phyloP scores from a whole-genome alignment of 805 yeast genomes.

The Komagataella pastoris region DNA sequence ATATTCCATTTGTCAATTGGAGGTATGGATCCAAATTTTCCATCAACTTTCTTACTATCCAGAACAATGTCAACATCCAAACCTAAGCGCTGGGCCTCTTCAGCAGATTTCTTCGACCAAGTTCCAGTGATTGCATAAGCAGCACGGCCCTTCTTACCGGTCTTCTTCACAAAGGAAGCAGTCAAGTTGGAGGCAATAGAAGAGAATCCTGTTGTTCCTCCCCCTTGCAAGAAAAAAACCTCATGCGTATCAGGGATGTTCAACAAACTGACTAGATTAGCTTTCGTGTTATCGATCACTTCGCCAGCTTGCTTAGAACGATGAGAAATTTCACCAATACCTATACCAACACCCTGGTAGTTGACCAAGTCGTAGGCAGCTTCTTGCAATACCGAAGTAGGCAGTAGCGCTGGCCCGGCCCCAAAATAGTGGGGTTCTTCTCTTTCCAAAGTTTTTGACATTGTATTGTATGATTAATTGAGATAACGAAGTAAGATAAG shows the following conservation, averaged over 20 bases:
- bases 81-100: slow-evolving; percentile 82
- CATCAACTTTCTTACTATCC: slow-evolving; percentile 43
- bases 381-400: slow-evolving; percentile 71
- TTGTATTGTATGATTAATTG: neutral
- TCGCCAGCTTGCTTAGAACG: slow-evolving; percentile 74
- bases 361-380: slow-evolving; percentile 77
- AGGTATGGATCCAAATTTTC: slow-evolving; percentile 60
- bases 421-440: slow-evolving; percentile 79
- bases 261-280: slow-evolving; percentile 48
- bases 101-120: slow-evolving; percentile 83
- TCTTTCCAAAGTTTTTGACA: slow-evolving; percentile 31
- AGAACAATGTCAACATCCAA: slow-evolving; percentile 56
- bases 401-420: slow-evolving; percentile 97
- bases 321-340: slow-evolving; percentile 94
- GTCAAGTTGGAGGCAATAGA: slow-evolving; percentile 72
- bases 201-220: slow-evolving; percentile 94
- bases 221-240: slow-evolving; percentile 93
- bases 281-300: slow-evolving; percentile 68
- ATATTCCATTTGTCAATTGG: slow-evolving; percentile 48
- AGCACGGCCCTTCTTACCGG: slow-evolving; percentile 66
- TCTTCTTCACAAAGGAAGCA: slow-evolving; percentile 51
- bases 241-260: slow-evolving; percentile 85
- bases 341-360: slow-evolving; percentile 61
- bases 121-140: slow-evolving; percentile 87
- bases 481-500: neutral